Conservation (phyloP, 306 rosid genomes). For the Delonix regia region DNA sequence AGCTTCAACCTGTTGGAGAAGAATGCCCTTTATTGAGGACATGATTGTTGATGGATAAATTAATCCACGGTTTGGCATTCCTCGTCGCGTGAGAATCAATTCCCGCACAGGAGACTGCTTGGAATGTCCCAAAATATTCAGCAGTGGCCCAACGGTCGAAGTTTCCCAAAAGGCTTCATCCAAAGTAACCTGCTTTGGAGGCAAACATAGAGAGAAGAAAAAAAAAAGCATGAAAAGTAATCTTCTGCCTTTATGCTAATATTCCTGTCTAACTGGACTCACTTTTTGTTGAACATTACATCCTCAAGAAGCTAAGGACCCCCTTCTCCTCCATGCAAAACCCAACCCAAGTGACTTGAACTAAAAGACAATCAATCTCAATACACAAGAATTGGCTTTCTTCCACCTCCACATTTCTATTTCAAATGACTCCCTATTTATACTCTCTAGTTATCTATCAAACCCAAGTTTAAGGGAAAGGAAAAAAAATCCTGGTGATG, state of each 20-base stretch:
- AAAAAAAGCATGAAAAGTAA: constrained; percentile 36
- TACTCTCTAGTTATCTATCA: constrained; percentile 28
- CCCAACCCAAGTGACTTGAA: constrained; percentile 55
- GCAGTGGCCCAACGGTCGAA: constrained; percentile 25
- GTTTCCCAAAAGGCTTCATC: constrained; percentile 39
- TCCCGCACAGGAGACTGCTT: constrained; percentile 31
- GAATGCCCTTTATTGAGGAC: background rate
- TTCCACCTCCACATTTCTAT: constrained; percentile 32
- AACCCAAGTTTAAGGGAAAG: constrained; percentile 10
- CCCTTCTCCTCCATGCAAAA: constrained; percentile 44
- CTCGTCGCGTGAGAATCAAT: constrained; percentile 42
- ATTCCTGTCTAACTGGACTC: constrained; percentile 42
- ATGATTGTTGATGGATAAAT: background rate
- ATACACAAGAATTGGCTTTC: constrained; percentile 45
- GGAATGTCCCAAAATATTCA: constrained; percentile 42
- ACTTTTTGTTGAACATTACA: constrained; percentile 33
- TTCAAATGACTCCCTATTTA: constrained; percentile 24
- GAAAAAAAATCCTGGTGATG: constrained; percentile 36
- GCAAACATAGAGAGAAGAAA: constrained; percentile 19
- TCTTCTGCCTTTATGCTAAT: constrained; percentile 24
- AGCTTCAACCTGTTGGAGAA: background rate
- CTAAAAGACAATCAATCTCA: constrained; percentile 66
- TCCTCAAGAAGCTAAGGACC: constrained; percentile 60
- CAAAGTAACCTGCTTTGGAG: constrained; percentile 49
- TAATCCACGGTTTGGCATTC: background rate